Conservation (phyloP, 257 asterid genomes). For the Cruciata laevipes region DNA sequence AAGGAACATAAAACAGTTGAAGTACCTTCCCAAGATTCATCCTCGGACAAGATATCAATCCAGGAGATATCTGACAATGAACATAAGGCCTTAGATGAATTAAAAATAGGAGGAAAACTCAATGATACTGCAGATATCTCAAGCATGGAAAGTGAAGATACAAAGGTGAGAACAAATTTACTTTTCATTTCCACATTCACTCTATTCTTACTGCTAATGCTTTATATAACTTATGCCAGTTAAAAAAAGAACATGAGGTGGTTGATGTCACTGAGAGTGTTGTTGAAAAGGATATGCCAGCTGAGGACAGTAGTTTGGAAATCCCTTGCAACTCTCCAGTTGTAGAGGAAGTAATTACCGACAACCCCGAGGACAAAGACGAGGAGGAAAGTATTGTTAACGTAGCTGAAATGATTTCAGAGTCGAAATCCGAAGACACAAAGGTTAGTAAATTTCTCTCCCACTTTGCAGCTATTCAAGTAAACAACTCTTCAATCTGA, state of each 20-base stretch:
- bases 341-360: neutral
- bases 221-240: neutral
- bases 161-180: conserved; percentile 1
- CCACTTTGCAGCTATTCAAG: neutral
- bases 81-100: neutral
- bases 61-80: neutral
- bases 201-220: neutral
- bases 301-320: conserved; percentile 4
- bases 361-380: conserved; percentile 10
- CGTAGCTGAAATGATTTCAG: neutral
- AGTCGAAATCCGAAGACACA: conserved; percentile 16
- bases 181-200: neutral
- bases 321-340: neutral
- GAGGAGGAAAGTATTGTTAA: conserved; percentile 6
- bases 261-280: conserved; percentile 3
- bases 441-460: conserved; percentile 11
- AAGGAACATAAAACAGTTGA: neutral
- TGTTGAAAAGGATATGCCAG: neutral
- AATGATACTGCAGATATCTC: neutral
- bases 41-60: neutral
- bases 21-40: neutral
- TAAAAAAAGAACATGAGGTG: neutral
- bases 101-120: conserved; percentile 1
- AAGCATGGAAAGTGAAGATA: conserved; percentile 7
- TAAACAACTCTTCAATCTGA: neutral